Percentiles rank a stretch among this genome's conserved stretches.
Conservation (phyloP, 768 basidiomycete species). For the Phylloporus scabripes region DNA sequence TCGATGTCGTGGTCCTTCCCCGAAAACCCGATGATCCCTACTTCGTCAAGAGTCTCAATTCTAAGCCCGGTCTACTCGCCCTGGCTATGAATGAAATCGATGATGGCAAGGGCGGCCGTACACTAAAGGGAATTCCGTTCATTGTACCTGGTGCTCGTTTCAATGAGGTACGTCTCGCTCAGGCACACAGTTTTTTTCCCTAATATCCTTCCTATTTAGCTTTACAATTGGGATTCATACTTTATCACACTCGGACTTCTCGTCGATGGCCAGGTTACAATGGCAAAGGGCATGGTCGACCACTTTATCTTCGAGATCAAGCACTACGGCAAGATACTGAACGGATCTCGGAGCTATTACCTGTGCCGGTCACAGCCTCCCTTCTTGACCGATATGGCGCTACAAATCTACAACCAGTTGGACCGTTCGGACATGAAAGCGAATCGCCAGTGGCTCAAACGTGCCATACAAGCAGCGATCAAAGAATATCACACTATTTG, state of each 20-base stretch:
- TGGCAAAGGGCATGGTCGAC: constrained; percentile 98
- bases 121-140: constrained; percentile 91
- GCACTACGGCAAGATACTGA: constrained; percentile 95
- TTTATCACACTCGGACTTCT: constrained; percentile 92
- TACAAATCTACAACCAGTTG: constrained; percentile 96
- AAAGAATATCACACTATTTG: constrained; percentile 99
- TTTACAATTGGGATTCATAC: constrained; percentile 95
- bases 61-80: constrained; percentile 90
- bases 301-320: constrained; percentile 99
- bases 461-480: constrained; percentile 94
- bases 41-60: constrained; percentile 90
- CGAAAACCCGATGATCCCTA: constrained; percentile 77
- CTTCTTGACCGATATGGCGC: constrained; percentile 97
- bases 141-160: constrained; percentile 94
- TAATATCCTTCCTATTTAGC: constrained; percentile 37
- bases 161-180: constrained; percentile 65
- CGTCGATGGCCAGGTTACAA: constrained; percentile 87
- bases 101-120: constrained; percentile 71
- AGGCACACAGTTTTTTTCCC: constrained; percentile 1
- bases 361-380: constrained; percentile 95
- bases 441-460: constrained; percentile 90
- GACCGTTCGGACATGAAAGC: constrained; percentile 71
- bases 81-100: constrained; percentile 92
- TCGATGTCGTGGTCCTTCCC: constrained; percentile 90
- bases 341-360: constrained; percentile 94